Percentiles rank a stretch among this genome's conserved stretches.
Evolutionary conservation across 768 basidiomycete species (phyloP).

Genomic region (Trametes villosa): DNA sequence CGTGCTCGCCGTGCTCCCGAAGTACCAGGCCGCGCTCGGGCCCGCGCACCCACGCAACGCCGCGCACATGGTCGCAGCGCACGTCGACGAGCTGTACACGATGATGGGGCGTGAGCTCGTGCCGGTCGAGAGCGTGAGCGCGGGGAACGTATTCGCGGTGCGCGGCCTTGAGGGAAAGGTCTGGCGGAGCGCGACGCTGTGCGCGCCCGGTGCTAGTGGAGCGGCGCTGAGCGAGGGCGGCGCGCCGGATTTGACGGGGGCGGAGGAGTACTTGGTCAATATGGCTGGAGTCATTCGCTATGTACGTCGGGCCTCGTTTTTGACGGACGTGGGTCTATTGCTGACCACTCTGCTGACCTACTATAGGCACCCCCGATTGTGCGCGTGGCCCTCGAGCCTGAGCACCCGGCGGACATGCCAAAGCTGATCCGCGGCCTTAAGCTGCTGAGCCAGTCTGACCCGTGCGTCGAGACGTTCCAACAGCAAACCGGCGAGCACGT

Average conservation of each 20-base stretch:
- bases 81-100: conserved; percentile 81
- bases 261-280: conserved; percentile 70
- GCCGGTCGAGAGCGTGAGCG: conserved; percentile 76
- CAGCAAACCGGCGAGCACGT: conserved; percentile 98
- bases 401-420: conserved; percentile 81
- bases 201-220: conserved; percentile 59
- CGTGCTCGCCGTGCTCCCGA: conserved; percentile 82
- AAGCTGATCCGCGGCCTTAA: conserved; percentile 87
- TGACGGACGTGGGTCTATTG: not conserved
- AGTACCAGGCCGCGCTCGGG: conserved; percentile 69
- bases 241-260: conserved; percentile 36
- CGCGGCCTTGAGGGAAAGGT: conserved; percentile 89
- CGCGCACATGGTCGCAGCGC: conserved; percentile 60
- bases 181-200: conserved; percentile 89
- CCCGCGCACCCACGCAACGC: conserved; percentile 71
- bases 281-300: conserved; percentile 71
- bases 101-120: conserved; percentile 99
- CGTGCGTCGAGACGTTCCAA: conserved; percentile 96
- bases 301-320: conserved; percentile 44
- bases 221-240: conserved; percentile 31
- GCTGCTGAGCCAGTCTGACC: conserved; percentile 91
- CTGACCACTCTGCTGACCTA: conserved; percentile 1
- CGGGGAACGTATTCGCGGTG: conserved; percentile 95
- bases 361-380: conserved; percentile 85
- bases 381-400: conserved; percentile 91